Conservation (phyloP, 1,284 basidiomycete genomes). For the Sphagnurus paluster region DNA sequence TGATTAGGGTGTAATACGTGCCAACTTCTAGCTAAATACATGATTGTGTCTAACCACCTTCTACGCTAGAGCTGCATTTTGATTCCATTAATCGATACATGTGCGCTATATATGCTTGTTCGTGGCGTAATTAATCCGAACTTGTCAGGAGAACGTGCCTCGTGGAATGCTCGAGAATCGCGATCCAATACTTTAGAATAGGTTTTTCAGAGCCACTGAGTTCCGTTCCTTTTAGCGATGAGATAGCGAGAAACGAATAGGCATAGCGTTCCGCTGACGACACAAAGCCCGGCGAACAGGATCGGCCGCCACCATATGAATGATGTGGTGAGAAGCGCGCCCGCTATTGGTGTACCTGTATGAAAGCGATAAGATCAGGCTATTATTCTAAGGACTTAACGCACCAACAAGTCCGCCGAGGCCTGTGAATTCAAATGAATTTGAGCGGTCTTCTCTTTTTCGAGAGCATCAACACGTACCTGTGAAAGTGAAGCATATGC, state of each 20-base stretch:
- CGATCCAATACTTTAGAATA: no score
- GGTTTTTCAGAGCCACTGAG: constrained; percentile 7
- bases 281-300: constrained; percentile 21
- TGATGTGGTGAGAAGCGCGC: constrained; percentile 16
- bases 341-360: constrained; percentile 21
- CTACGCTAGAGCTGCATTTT: no score
- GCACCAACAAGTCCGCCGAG: constrained; percentile 17
- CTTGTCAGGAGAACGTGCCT: no score
- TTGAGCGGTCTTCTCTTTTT: not conserved
- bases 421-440: constrained; percentile 5
- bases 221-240: constrained; percentile 8
- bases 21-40: no score
- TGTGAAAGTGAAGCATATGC: constrained; percentile 37
- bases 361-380: not conserved
- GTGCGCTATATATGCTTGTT: no score
- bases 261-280: constrained; percentile 9
- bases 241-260: constrained; percentile 11
- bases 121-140: no score
- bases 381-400: not conserved
- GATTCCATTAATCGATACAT: no score
- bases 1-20: no score
- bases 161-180: no score
- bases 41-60: no score
- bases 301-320: constrained; percentile 24
- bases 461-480: constrained; percentile 23